phyloP scores from a whole-genome alignment of 106 monocot genomes.

The Dioscorea dumetorum region DNA sequence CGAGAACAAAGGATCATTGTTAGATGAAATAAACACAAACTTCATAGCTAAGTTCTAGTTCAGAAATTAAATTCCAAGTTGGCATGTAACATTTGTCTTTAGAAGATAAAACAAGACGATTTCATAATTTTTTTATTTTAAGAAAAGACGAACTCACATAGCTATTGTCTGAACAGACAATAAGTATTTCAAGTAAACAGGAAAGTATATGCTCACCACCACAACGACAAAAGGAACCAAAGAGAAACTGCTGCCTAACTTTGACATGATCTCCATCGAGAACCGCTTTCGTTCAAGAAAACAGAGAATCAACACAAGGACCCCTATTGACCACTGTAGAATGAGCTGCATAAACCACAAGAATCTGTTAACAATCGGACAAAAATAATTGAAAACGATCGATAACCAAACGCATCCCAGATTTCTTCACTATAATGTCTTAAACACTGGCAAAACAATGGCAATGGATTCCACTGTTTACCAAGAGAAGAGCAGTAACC shows the following conservation, averaged over 20 bases:
- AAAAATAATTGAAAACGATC: background rate
- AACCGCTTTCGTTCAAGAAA: slow-evolving; percentile 59
- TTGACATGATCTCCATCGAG: slow-evolving; percentile 52
- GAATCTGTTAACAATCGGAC: slow-evolving; percentile 81
- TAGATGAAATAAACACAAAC: background rate
- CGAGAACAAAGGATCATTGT: slow-evolving; percentile 1
- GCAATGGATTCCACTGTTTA: slow-evolving; percentile 22
- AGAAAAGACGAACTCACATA: background rate
- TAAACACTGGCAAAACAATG: background rate
- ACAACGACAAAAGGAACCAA: slow-evolving; percentile 74
- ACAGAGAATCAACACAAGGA: slow-evolving; percentile 72
- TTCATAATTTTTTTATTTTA: background rate
- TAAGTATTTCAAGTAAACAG: background rate
- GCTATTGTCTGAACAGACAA: background rate
- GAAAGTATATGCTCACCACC: slow-evolving; percentile 46
- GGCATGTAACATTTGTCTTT: no score
- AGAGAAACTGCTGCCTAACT: slow-evolving; percentile 94
- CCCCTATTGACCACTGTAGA: slow-evolving; percentile 69
- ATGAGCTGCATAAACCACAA: slow-evolving; percentile 86
- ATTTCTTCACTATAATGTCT: no score
- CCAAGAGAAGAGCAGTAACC: slow-evolving; percentile 81
- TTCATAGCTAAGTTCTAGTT: no score
- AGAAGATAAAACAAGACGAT: background rate
- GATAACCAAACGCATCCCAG: background rate
- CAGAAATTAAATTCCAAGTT: no score